Evolutionary conservation across 495 filamentous ascomycete genomes (phyloP), one percentile per base, ranked within the genome.

Genomic region (Tuber umbilicatum): DNA sequence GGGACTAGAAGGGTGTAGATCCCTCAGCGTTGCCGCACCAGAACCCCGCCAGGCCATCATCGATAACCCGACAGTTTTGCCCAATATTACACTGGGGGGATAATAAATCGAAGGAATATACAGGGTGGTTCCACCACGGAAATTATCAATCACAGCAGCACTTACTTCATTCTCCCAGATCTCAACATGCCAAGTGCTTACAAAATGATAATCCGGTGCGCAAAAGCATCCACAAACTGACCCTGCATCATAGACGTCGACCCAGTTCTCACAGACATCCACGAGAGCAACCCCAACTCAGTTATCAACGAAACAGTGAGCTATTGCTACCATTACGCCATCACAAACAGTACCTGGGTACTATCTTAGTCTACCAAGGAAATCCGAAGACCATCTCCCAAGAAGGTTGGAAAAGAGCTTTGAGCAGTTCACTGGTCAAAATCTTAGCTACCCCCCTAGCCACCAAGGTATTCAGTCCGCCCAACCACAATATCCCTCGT

Each of bases 221-320:
- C 88, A 21, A 88, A 88, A 31, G 88, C 88, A 23, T 91, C 87
- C 75, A 91, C 89, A 4, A 83, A 87, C 42, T 88, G 90, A 79
- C 83, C 89, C 10, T 86, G 84, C 47, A 89, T 86, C 12, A 86
- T 89, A 60, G 84, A 87, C 71, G 87, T 87, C 0, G 77, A 76
- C 0, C 81, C 85, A 39, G 81, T 87, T 0, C 80, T 88, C 37
- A 82, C 86, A 37, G 83, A 86, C 73, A 84, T 79, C 75, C 83
- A 84, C 70, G 75, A 82, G 1, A 39, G 74, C 38, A 73, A 82
- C 41, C 78, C 83, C 75, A 76, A 23, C 19, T 21, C 43, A 5
- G 23, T 21, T 14, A 47, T 47, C 43, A 47, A 47, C 43, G 2
- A 47, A 23, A 81, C 69, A 84, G 84, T 69, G 42, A 55, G 47